phyloP scores from a whole-genome alignment of 371 early-diverging fungal genomes.

The Apophysomyces trapeziformis region DNA sequence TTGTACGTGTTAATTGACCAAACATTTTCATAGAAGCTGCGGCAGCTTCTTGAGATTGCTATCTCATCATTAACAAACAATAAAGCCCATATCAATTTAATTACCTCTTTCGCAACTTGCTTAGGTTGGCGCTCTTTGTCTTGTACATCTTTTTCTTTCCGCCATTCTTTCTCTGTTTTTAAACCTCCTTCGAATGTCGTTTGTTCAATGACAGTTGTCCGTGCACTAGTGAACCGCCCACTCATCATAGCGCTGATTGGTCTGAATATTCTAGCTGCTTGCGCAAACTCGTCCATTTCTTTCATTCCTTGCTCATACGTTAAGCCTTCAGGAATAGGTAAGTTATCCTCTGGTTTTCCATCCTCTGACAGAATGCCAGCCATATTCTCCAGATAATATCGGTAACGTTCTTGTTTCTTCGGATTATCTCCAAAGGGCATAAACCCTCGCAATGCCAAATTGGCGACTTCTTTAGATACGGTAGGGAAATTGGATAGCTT shows the following conservation, averaged over 20 bases:
- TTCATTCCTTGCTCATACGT: slow-evolving; percentile 62
- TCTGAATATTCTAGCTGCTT: slow-evolving; percentile 82
- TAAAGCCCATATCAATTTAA: background rate
- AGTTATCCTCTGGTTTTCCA: slow-evolving; percentile 30
- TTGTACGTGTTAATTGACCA: slow-evolving; percentile 73
- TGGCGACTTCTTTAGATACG: slow-evolving; percentile 69
- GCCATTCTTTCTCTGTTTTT: slow-evolving; percentile 49
- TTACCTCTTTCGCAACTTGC: slow-evolving; percentile 22
- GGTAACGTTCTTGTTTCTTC: slow-evolving; percentile 82
- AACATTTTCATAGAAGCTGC: slow-evolving; percentile 78
- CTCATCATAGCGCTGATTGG: slow-evolving; percentile 82
- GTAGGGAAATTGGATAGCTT: slow-evolving; percentile 51
- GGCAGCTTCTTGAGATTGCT: slow-evolving; percentile 62
- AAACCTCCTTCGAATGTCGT: slow-evolving; percentile 57
- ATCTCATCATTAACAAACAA: background rate
- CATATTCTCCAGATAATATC: slow-evolving; percentile 69
- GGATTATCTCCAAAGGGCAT: slow-evolving; percentile 83
- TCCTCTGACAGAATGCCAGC: slow-evolving; percentile 53
- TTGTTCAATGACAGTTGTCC: slow-evolving; percentile 32
- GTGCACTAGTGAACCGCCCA: slow-evolving; percentile 75
- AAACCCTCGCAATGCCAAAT: slow-evolving; percentile 80
- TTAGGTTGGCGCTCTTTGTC: slow-evolving; percentile 11
- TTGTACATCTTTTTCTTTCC: slow-evolving; percentile 45
- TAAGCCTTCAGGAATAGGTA: slow-evolving; percentile 56
- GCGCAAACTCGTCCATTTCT: slow-evolving; percentile 80